Base-by-base conservation (phyloP, 495 filamentous ascomycete genomes). In the Bathelium albidoporum region DNA sequence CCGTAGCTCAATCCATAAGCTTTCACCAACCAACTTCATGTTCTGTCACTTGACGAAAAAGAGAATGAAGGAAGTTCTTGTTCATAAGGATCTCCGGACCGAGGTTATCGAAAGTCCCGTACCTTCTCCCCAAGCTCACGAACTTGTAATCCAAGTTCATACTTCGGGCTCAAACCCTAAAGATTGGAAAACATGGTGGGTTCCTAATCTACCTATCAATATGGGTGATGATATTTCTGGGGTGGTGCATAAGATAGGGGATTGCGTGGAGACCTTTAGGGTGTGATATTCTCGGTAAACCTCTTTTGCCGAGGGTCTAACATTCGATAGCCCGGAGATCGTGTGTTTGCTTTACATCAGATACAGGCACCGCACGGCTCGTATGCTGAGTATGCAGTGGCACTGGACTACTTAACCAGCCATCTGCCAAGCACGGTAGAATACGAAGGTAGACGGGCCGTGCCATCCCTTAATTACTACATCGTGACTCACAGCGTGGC, bases 231-330 rank as follows among this genome's bases (percentile, higher is more conserved):
- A 2, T 4, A 2, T 20, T 49, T 29, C 16, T 49, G 14, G 3
- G 26, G 16, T 10, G 43, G 20, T 41, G 2, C 32, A 43, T 32
- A 65, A 65, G 31, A 32, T 26, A 7, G 78, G 77, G 14, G 78
- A 79, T 44, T n/a, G n/a, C n/a, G n/a, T n/a, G n/a, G n/a, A n/a
- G 77, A 80, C 65, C 72, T 78, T 14, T 71, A 76, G 0, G 76
- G 78, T 22, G 68, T 75, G 26, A 65, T 79, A 36, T 69, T 73
- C 44, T 68, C 69, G 28, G 72, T 76, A 29, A 77, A 77, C 32
- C n/a, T n/a, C n/a, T n/a, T n/a, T n/a, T n/a, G n/a, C 58, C 70
- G 65, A 65, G 71, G 20, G 76, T 79, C 24, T 68, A 63, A 28
- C 76, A 77, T 41, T 79, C 76, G 70, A 73, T n/a, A 75, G 24